Percentiles rank a stretch among this genome's conserved stretches.
Conservation (phyloP, 2,329 filamentous ascomycete species). For the Pyricularia grisea region DNA sequence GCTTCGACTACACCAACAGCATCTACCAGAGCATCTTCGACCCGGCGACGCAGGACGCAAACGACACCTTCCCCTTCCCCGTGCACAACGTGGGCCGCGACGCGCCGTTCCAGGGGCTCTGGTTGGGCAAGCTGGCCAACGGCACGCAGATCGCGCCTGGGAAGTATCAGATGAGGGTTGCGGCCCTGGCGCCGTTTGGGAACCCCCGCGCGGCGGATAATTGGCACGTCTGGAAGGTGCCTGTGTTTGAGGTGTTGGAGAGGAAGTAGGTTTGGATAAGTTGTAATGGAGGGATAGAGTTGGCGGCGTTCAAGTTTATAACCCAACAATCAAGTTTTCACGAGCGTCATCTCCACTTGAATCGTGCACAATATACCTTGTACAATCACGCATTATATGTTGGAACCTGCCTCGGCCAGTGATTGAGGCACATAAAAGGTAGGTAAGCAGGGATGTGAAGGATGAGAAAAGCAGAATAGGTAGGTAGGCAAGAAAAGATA, state of each 20-base stretch:
- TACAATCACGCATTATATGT: too few relatives aligned
- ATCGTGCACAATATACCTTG: too few relatives aligned
- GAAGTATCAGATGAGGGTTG: slow-evolving; percentile 17
- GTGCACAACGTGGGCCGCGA: slow-evolving; percentile 12
- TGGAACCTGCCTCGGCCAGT: too few relatives aligned
- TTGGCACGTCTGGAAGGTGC: slow-evolving; percentile 7
- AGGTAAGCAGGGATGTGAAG: too few relatives aligned
- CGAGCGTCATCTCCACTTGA: too few relatives aligned
- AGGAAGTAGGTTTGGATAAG: background rate
- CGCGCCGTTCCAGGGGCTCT: slow-evolving; percentile 9
- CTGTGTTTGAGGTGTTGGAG: background rate
- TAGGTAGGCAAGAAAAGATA: too few relatives aligned
- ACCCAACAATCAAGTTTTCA: too few relatives aligned
- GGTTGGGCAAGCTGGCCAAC: slow-evolving; percentile 11
- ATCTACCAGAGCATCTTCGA: background rate
- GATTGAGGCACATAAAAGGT: too few relatives aligned
- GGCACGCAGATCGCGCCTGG: slow-evolving; percentile 23
- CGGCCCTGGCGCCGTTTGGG: slow-evolving; percentile 6
- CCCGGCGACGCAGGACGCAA: slow-evolving; percentile 4
- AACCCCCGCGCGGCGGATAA: slow-evolving; percentile 6
- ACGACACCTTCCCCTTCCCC: slow-evolving; percentile 10
- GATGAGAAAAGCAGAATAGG: too few relatives aligned
- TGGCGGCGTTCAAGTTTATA: too few relatives aligned
- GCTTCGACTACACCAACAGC: background rate
- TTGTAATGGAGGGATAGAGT: background rate